Conservation (phyloP, 768 basidiomycete genomes). For the Tylopilus balloui region DNA sequence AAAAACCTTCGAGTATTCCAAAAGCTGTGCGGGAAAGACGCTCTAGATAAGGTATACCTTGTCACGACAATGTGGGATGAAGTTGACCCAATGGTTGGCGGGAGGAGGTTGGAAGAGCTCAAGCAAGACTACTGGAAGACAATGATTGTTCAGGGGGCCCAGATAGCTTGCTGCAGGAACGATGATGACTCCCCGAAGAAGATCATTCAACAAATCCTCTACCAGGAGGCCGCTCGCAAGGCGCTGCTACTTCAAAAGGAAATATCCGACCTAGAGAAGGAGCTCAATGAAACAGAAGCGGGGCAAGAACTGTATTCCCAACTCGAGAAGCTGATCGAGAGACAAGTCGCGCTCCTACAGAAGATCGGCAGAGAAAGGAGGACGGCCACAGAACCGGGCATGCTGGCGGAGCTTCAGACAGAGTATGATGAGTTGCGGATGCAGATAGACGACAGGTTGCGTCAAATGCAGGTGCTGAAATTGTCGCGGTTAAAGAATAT, state of each 20-base stretch:
- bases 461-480: slow-evolving; percentile 12
- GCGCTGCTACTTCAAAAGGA: slow-evolving; percentile 5
- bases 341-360: slow-evolving; percentile 2
- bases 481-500: not conserved
- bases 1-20: slow-evolving; percentile 34
- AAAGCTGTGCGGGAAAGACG: slow-evolving; percentile 24
- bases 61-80: slow-evolving; percentile 22
- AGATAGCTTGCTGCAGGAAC: slow-evolving; percentile 1
- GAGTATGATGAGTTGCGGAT: slow-evolving; percentile 2
- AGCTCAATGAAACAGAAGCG: slow-evolving; percentile 6
- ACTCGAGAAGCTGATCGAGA: slow-evolving; percentile 9
- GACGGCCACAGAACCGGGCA: not conserved
- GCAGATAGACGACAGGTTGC: slow-evolving; percentile 7
- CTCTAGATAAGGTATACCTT: slow-evolving; percentile 31
- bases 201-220: slow-evolving; percentile 7
- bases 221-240: not conserved
- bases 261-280: slow-evolving; percentile 4
- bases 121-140: not conserved
- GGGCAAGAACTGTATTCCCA: slow-evolving; percentile 5
- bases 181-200: slow-evolving; percentile 6
- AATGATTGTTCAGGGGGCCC: slow-evolving; percentile 11
- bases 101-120: slow-evolving; percentile 13
- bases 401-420: slow-evolving; percentile 2
- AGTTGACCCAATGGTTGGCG: slow-evolving; percentile 18
- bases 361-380: slow-evolving; percentile 6